Percentiles rank a stretch among this genome's conserved stretches.
These are phyloP conservation scores for Boletus albobrunnescens DNA, from an alignment of 1,284 basidiomycete genomes.

Conservation along the genomic window DNA sequence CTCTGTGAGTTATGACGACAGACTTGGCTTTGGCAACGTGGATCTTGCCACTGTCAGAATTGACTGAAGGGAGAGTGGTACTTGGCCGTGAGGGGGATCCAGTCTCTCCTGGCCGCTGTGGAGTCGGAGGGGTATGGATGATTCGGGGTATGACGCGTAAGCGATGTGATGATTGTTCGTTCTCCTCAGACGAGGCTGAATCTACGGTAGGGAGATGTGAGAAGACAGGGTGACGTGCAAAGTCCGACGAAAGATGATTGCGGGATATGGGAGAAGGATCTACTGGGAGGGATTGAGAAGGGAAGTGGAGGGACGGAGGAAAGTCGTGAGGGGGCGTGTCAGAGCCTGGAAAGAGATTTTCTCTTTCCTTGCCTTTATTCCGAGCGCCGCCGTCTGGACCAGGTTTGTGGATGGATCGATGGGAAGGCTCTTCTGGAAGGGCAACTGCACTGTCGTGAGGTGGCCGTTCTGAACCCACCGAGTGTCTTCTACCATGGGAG, in stretches of 20 bases:
- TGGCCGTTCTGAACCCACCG: constrained; percentile 28
- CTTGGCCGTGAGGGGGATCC: constrained; percentile 5
- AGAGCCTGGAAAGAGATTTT: constrained; percentile 2
- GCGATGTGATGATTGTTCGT: constrained; percentile 12
- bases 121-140: constrained; percentile 44
- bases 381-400: constrained; percentile 13
- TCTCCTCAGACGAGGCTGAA: constrained; percentile 26
- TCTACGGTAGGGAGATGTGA: constrained; percentile 26
- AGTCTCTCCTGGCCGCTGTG: constrained; percentile 30
- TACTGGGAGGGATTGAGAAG: constrained; percentile 24
- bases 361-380: constrained; percentile 31
- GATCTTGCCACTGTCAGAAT: constrained; percentile 11
- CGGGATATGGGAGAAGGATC: constrained; percentile 15
- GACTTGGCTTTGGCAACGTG: constrained; percentile 16
- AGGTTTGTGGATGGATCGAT: constrained; percentile 13
- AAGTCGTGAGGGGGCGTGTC: constrained; percentile 4
- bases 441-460: constrained; percentile 35
- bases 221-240: constrained; percentile 1
- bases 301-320: constrained; percentile 12
- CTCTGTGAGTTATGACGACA: constrained; percentile 17
- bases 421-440: constrained; percentile 28
- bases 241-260: constrained; percentile 13
- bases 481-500: constrained; percentile 29
- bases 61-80: constrained; percentile 8
- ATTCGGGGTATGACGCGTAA: constrained; percentile 33